A percentile compares a stretch with the other conserved stretches of the same genome.
These are phyloP conservation scores for Stereocaulon alpinum DNA, from an alignment of 495 filamentous ascomycete genomes.

Conservation along the genomic window DNA sequence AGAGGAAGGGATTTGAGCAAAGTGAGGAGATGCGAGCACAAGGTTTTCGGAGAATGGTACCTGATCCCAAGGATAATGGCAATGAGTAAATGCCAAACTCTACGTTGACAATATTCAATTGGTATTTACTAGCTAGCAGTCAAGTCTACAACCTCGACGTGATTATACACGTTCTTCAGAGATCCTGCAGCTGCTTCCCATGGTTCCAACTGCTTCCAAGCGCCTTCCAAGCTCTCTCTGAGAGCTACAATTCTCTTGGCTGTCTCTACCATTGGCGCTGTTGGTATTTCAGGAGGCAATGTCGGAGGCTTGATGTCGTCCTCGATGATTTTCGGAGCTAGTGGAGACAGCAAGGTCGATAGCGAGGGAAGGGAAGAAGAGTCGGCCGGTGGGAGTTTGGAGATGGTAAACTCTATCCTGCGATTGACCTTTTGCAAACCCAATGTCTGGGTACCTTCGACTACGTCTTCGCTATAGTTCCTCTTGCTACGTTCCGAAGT, in stretches of 20 bases:
- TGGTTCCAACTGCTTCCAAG: slow-evolving; percentile 20
- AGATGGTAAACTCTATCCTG: slow-evolving; percentile 8
- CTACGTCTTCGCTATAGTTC: not conserved
- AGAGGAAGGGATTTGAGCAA: slow-evolving; percentile 50
- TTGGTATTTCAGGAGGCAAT: not conserved
- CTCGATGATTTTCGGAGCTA: not conserved
- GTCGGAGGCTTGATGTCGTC: not conserved
- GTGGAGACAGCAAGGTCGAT: slow-evolving; percentile 12
- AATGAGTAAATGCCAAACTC: not conserved
- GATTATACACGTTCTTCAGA: not conserved
- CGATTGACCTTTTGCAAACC: slow-evolving; percentile 10
- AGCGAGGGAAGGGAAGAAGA: slow-evolving; percentile 15
- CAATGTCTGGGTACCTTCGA: not conserved
- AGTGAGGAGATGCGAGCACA: not conserved
- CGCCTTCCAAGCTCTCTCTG: slow-evolving; percentile 20
- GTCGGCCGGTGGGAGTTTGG: not conserved
- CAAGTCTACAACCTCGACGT: slow-evolving; percentile 21
- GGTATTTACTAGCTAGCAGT: not conserved
- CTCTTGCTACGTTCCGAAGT: not conserved
- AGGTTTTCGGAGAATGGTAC: not conserved
- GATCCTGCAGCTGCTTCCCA: slow-evolving; percentile 1
- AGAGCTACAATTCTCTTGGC: slow-evolving; percentile 10
- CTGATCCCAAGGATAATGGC: not conserved
- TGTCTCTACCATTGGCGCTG: not conserved
- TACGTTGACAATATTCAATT: too few relatives aligned